These are phyloP conservation scores for Raddia guianensis DNA, from an alignment of 176 grass and related monocot species.

Conservation along the genomic window DNA sequence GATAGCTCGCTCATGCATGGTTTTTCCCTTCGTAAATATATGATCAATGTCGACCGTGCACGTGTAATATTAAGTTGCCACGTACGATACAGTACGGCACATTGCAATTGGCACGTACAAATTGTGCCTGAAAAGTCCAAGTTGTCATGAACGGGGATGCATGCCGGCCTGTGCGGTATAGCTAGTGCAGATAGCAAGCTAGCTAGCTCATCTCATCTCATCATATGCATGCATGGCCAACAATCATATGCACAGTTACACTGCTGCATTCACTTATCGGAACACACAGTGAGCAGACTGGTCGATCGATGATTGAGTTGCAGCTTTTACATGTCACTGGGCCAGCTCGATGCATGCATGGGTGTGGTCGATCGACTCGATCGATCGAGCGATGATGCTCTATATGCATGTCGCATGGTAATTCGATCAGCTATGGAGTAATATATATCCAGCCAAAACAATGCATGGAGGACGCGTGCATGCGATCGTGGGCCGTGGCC, in stretches of 20 bases:
- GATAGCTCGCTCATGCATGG: no score
- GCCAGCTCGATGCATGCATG: not conserved
- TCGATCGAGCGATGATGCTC: not conserved
- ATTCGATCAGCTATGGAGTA: no score
- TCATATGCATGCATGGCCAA: no score
- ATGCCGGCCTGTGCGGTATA: not conserved
- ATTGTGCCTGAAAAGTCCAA: no score
- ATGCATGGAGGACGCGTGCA: not conserved
- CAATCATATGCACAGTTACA: not conserved
- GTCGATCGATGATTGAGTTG: not conserved
- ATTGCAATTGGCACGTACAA: no score
- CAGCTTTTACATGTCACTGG: not conserved
- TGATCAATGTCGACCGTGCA: no score
- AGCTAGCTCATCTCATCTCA: not conserved
- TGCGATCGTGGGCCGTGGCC: not conserved
- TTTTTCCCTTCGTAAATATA: no score
- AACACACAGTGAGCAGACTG: not conserved
- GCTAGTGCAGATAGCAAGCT: no score
- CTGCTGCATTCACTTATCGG: not conserved
- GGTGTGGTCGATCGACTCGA: no score
- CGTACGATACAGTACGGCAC: no score
- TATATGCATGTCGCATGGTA: not conserved
- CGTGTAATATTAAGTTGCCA: no score
- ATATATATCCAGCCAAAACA: not conserved
- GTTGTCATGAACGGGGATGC: no score